Conservation (phyloP, 1,284 basidiomycete genomes). For the Puccinia novopanici region DNA sequence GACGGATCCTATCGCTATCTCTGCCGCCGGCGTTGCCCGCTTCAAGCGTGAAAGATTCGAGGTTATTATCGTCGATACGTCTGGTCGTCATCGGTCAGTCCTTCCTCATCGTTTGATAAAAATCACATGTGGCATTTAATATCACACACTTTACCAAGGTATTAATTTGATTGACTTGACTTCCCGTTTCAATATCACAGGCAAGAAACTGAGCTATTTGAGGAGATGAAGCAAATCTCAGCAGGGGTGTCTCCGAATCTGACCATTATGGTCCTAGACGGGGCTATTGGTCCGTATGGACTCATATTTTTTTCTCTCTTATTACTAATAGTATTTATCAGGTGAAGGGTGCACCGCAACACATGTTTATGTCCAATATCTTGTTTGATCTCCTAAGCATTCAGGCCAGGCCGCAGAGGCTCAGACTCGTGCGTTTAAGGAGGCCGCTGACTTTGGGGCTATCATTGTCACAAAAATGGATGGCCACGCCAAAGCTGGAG, state of each 20-base stretch:
- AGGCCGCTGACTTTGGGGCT: constrained; percentile 93
- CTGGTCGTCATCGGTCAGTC: constrained; percentile 72
- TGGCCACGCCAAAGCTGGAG: constrained; percentile 98
- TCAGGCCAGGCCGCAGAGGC: constrained; percentile 94
- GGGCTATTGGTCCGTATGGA: constrained; percentile 58
- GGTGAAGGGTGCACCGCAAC: too few relatives aligned
- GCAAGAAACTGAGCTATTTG: constrained; percentile 93
- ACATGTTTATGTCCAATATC: constrained; percentile 55
- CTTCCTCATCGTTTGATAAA: too few relatives aligned
- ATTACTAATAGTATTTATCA: not conserved
- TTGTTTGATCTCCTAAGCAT: constrained; percentile 51
- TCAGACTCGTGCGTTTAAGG: constrained; percentile 95
- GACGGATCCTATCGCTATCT: constrained; percentile 94
- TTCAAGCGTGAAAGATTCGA: constrained; percentile 98
- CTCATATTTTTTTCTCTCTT: not conserved
- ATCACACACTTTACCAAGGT: too few relatives aligned
- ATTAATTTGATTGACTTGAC: too few relatives aligned
- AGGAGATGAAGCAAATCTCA: constrained; percentile 97
- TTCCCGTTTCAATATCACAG: constrained; percentile 62
- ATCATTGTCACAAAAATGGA: constrained; percentile 99
- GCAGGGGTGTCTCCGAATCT: constrained; percentile 79
- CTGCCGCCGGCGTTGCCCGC: constrained; percentile 88
- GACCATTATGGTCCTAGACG: constrained; percentile 62
- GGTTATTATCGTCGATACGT: constrained; percentile 98
- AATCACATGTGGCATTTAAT: too few relatives aligned